A percentile compares a stretch with the other conserved stretches of the same genome.
Evolutionary conservation across 768 basidiomycete species (phyloP).

Genomic region (Rickenella mellea): DNA sequence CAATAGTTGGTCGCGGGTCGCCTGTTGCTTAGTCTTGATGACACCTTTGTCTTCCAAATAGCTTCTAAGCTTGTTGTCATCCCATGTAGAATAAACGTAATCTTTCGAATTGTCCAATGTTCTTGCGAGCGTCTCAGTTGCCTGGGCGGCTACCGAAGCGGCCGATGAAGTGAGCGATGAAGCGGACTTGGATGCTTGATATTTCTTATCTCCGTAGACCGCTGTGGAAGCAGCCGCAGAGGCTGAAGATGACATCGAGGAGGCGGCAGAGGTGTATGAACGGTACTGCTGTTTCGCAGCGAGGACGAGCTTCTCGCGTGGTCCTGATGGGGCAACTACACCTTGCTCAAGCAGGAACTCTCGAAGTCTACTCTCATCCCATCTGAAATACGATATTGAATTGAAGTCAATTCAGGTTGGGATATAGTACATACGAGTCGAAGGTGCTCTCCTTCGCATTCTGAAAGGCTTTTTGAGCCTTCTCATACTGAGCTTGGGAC

Average conservation of each 20-base stretch:
- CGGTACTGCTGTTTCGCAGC: constrained; percentile 66
- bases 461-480: constrained; percentile 54
- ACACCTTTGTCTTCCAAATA: constrained; percentile 74
- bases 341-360: constrained; percentile 83
- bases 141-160: constrained; percentile 34
- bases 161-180: constrained; percentile 28
- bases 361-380: constrained; percentile 79
- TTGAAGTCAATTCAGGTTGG: no score
- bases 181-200: constrained; percentile 24
- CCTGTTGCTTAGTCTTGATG: constrained; percentile 50
- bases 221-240: constrained; percentile 46
- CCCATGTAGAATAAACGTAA: constrained; percentile 86
- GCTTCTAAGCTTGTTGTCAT: constrained; percentile 58
- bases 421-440: no score
- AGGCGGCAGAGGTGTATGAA: constrained; percentile 51
- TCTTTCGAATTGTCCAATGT: constrained; percentile 69
- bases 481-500: constrained; percentile 54
- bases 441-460: constrained; percentile 17
- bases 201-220: constrained; percentile 32
- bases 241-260: constrained; percentile 37
- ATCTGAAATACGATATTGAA: constrained; percentile 60
- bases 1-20: constrained; percentile 59
- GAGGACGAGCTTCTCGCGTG: constrained; percentile 68
- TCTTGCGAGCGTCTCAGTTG: constrained; percentile 39
- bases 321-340: constrained; percentile 71